Base-by-base conservation (phyloP, 345 rosid species). In the Salix exigua region DNA sequence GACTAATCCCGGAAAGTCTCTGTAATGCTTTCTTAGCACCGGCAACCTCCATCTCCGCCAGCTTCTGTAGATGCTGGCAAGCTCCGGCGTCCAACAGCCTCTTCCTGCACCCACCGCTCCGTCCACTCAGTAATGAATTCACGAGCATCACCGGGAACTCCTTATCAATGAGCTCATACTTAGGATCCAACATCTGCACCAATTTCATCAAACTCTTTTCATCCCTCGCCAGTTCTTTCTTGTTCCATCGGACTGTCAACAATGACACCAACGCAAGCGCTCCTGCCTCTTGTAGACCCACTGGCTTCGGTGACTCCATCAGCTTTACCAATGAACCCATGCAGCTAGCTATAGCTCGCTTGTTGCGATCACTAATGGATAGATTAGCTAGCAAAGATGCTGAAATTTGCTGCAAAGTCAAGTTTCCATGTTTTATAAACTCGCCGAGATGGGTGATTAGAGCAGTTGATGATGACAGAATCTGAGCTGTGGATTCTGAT, bases 221-320 rank as follows among this genome's bases (percentile, higher is more conserved):
- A 18, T 91, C 97, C 76, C 84, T 82, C 17, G 83, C 87, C 68
- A 91, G 65, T 63, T 91, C 96, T 70, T 88, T 92, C 81, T 88
- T 82, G 50, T 88, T 92, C 33, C 92, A 86, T 50, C 88, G 82
- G 37, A 91, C 92, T 0, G 85, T 77, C 70, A 92, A 76, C 62
- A 92, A 70, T 2, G 89, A 81, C n/a, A 85, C 84, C 44, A 87
- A 79, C 10, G 93, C 92, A 51, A 77, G 79, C 21, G 91, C 76
- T 31, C 91, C 92, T 31, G 87, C 79, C 42, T 92, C 97, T 61
- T 92, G 94, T 75, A 92, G 42, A 30, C 96, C 92, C 53, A 82
- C 91, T 19, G 97, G 92, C 87, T 92, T 92, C 1, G 92, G 89
- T 33, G 83, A 87, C 74, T 88, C 94, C 86, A 89, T 91, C 64